Base-by-base conservation (phyloP, 2,329 filamentous ascomycete species). In the Sphaerostilbella broomeana region DNA sequence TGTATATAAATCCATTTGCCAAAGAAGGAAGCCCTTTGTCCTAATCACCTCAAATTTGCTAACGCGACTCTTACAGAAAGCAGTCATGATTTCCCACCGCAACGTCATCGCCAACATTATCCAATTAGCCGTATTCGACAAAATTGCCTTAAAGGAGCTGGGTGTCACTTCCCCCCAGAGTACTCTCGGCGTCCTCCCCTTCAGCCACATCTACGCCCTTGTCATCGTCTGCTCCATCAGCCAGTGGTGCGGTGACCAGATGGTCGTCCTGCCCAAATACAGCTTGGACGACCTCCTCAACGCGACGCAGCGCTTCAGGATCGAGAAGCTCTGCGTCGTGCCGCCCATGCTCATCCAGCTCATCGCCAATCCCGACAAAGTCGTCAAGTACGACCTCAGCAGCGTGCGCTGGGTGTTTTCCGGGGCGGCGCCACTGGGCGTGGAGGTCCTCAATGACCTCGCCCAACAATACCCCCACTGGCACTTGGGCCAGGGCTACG, bases 121-220 rank as follows among this genome's bases (percentile, higher is more conserved):
- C 32, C 84, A 88, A 56, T 69, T 80, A 39, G 55, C 53, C 6
- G 54, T 69, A 1, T 78, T 58, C 39, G 59, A 72, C 36, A 33
- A 55, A 43, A 49, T 64, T 38, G 40, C 57, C n/a, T 58, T 68
- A 44, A 56, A 61, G 46, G 49, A 55, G 21, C 50, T 56, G 4
- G 56, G 54, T 10, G 45, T 72, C 28, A 56, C 57, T 4, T 68
- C 60, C 1, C n/a, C n/a, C n/a, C 62, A 72, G 42, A 59, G 73
- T 15, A 64, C 59, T 2, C 70, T 89, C 0, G 85, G 84, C 5
- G 67, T 90, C n/a, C 66, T 90, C 1, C 85, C 85, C 1, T 77
- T 87, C 54, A 88, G 82, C 48, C 86, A 94, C 53, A 92, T 92
- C 47, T 94, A 90, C 58, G 78, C 77, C 4, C 65, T 92, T 24